Percentiles rank a stretch among this genome's conserved stretches.
Conservation (phyloP, 2,329 filamentous ascomycete genomes). For the Podosphaera fusca region DNA sequence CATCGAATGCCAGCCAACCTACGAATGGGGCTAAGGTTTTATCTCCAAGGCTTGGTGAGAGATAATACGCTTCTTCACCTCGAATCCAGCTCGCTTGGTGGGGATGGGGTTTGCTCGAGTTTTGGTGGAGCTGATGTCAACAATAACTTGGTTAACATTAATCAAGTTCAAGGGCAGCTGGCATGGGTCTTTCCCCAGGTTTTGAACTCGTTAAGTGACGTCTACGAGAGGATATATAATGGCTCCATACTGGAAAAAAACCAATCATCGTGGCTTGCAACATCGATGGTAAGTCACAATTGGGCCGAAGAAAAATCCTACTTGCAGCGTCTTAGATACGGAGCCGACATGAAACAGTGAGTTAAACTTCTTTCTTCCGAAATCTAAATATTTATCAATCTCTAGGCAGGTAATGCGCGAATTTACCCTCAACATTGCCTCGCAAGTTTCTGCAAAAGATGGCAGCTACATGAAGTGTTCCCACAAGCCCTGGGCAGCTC, state of each 20-base stretch:
- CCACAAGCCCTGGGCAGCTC: not conserved
- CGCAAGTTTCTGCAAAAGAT: slow-evolving; percentile 1
- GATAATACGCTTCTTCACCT: not conserved
- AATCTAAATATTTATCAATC: not conserved
- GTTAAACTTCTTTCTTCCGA: not conserved
- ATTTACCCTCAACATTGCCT: slow-evolving; percentile 1
- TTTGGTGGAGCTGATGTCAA: not conserved
- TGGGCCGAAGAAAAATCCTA: not conserved
- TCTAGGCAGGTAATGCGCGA: slow-evolving; percentile 1
- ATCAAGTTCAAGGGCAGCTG: not conserved
- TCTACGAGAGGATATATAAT: not conserved
- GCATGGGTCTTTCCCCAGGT: not conserved
- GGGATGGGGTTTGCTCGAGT: not conserved
- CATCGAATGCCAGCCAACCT: not conserved
- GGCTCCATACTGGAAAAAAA: not conserved
- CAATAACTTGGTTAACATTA: not conserved
- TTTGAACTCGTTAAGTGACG: not conserved
- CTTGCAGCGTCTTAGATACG: not conserved
- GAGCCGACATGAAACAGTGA: not conserved
- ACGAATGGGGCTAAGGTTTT: not conserved
- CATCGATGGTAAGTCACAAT: not conserved
- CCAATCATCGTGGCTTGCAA: not conserved
- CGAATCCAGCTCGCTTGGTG: not conserved
- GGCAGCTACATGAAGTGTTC: slow-evolving; percentile 4
- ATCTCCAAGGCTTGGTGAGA: not conserved